phyloP scores from a whole-genome alignment of 495 filamentous ascomycete genomes.

The Xylaria flabelliformis region DNA sequence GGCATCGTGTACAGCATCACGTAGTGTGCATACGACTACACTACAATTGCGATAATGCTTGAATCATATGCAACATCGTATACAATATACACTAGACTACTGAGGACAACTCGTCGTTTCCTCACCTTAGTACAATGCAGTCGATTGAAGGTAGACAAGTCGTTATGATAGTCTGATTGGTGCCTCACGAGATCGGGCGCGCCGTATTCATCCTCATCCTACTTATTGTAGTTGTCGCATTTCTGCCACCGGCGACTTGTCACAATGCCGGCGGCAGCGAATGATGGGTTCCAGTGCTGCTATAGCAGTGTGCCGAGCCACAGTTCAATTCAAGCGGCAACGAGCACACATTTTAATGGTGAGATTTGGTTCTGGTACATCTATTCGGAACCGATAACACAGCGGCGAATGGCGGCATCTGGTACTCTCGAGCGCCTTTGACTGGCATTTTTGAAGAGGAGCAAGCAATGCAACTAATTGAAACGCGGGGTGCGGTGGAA shows the following conservation, averaged over 20 bases:
- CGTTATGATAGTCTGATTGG: slow-evolving; percentile 12
- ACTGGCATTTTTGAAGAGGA: background rate
- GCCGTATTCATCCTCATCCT: background rate
- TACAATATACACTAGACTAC: background rate
- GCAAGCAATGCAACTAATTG: background rate
- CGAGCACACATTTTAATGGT: background rate
- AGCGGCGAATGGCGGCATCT: background rate
- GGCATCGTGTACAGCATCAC: background rate
- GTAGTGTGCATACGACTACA: background rate
- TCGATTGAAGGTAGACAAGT: background rate
- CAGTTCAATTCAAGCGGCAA: slow-evolving; percentile 5
- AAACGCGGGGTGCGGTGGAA: background rate
- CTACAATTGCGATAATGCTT: slow-evolving; percentile 17
- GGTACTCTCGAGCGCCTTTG: background rate
- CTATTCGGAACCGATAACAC: background rate
- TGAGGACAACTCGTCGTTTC: background rate
- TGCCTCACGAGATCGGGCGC: background rate
- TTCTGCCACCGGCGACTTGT: slow-evolving; percentile 20
- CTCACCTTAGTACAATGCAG: background rate
- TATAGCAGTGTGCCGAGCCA: background rate
- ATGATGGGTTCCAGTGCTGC: background rate
- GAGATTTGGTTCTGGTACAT: background rate
- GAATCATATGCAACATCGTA: slow-evolving; percentile 21
- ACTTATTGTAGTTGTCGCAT: background rate
- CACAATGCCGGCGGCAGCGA: slow-evolving; percentile 16